Percentiles rank a stretch among this genome's conserved stretches.
phyloP scores from a whole-genome alignment of 2,329 filamentous ascomycete genomes.

The Escovopsis sp. region DNA sequence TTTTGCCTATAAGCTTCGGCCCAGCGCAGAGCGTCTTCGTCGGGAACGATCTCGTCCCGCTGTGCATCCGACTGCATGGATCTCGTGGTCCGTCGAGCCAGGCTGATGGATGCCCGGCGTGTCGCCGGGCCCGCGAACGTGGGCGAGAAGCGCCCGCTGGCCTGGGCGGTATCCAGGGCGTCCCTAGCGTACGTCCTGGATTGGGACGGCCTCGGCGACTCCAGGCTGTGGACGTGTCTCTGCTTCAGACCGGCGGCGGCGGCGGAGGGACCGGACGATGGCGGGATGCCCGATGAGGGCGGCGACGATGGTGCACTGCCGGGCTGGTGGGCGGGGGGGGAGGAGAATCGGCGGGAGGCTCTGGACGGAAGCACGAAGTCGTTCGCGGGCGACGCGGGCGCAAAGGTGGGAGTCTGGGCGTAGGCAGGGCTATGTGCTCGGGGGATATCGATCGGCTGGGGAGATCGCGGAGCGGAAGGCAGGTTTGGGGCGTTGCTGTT shows the following conservation, averaged over 20 bases:
- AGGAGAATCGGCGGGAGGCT: slow-evolving; percentile 43
- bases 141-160: slow-evolving; percentile 72
- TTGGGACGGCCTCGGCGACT: slow-evolving; percentile 60
- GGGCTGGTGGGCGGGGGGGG: slow-evolving; percentile 41
- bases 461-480: slow-evolving; percentile 7
- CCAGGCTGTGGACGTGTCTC: slow-evolving; percentile 77
- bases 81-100: slow-evolving; percentile 67
- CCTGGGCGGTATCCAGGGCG: slow-evolving; percentile 46
- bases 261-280: slow-evolving; percentile 28
- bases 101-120: slow-evolving; percentile 67
- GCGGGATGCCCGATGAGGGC: slow-evolving; percentile 34
- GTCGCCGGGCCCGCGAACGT: slow-evolving; percentile 36
- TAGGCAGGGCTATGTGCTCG: slow-evolving; percentile 1
- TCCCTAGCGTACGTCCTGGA: slow-evolving; percentile 54
- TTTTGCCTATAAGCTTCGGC: slow-evolving; percentile 87
- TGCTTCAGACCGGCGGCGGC: slow-evolving; percentile 51
- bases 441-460: slow-evolving; percentile 6
- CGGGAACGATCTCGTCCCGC: slow-evolving; percentile 67
- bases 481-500: slow-evolving; percentile 7
- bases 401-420: slow-evolving; percentile 3
- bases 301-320: slow-evolving; percentile 25
- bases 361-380: slow-evolving; percentile 13
- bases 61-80: slow-evolving; percentile 75
- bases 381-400: slow-evolving; percentile 10
- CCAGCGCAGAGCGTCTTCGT: slow-evolving; percentile 85